Percentiles rank a stretch among this genome's conserved stretches.
Conservation (phyloP, 106 monocot species). For the Vanilla planifolia region DNA sequence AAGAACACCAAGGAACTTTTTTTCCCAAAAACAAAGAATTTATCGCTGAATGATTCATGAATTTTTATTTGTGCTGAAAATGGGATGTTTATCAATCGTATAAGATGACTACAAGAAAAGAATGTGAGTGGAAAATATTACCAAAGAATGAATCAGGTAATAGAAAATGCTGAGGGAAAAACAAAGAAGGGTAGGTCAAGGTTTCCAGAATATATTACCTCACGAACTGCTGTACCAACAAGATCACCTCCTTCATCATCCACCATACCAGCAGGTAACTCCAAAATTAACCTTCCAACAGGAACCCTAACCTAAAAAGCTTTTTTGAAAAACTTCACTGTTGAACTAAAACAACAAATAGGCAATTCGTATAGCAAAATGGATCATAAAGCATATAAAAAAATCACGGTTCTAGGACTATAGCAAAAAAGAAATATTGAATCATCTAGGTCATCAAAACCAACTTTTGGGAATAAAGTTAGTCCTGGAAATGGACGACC, state of each 20-base stretch:
- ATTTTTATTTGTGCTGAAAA: no score
- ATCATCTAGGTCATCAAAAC: not conserved
- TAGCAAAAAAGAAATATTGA: not conserved
- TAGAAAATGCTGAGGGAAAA: no score
- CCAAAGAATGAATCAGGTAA: no score
- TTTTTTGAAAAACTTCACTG: not conserved
- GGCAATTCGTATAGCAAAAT: not conserved
- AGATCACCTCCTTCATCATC: constrained; percentile 73
- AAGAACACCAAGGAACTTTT: no score
- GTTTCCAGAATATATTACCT: constrained; percentile 54
- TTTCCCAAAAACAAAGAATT: no score
- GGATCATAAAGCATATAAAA: not conserved
- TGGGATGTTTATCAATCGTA: no score
- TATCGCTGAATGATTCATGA: no score
- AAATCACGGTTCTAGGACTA: not conserved
- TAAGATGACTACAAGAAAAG: no score
- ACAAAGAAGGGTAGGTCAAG: not conserved
- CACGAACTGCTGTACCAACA: constrained; percentile 90
- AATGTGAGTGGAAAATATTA: no score
- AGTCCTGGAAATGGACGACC: not conserved
- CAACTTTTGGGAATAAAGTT: not conserved
- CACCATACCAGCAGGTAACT: constrained; percentile 95
- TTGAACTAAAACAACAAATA: not conserved
- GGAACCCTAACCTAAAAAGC: constrained; percentile 77
- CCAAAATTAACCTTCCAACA: constrained; percentile 79